These are phyloP conservation scores for Ogataea nonfermentans DNA, from an alignment of 805 yeast species.

Conservation along the genomic window DNA sequence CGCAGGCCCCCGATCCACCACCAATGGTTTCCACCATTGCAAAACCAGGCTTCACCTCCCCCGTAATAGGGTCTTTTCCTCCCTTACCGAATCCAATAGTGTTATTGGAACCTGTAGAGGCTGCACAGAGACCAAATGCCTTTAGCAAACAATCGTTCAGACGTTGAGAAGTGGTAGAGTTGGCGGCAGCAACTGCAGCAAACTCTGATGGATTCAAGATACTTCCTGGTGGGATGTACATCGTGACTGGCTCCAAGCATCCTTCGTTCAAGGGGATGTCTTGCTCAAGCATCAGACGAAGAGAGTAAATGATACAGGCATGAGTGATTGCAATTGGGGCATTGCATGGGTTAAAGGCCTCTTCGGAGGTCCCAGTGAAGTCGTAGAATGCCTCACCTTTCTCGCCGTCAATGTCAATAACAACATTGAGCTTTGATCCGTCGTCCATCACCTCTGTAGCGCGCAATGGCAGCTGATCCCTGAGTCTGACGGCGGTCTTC, in stretches of 20 bases:
- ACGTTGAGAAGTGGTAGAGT: constrained; percentile 78
- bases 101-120: constrained; percentile 88
- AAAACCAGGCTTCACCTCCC: constrained; percentile 13
- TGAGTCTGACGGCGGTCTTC: constrained; percentile 41
- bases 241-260: constrained; percentile 35
- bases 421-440: constrained; percentile 48
- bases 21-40: constrained; percentile 48
- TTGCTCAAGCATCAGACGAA: constrained; percentile 44
- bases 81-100: constrained; percentile 79
- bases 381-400: constrained; percentile 47
- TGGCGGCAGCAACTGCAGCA: constrained; percentile 43
- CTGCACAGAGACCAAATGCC: constrained; percentile 82
- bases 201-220: constrained; percentile 42
- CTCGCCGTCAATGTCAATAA: constrained; percentile 39
- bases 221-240: constrained; percentile 33
- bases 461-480: constrained; percentile 33
- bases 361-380: constrained; percentile 51
- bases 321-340: constrained; percentile 55
- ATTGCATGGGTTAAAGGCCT: constrained; percentile 51
- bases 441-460: constrained; percentile 55
- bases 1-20: constrained; percentile 55
- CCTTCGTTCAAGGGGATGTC: constrained; percentile 58
- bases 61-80: constrained; percentile 33
- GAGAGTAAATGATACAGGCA: constrained; percentile 52
- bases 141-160: constrained; percentile 78